A percentile compares a stretch with the other conserved stretches of the same genome.
Evolutionary conservation across 2,329 filamentous ascomycete genomes (phyloP).

Genomic region (Plenodomus tracheiphilus): DNA sequence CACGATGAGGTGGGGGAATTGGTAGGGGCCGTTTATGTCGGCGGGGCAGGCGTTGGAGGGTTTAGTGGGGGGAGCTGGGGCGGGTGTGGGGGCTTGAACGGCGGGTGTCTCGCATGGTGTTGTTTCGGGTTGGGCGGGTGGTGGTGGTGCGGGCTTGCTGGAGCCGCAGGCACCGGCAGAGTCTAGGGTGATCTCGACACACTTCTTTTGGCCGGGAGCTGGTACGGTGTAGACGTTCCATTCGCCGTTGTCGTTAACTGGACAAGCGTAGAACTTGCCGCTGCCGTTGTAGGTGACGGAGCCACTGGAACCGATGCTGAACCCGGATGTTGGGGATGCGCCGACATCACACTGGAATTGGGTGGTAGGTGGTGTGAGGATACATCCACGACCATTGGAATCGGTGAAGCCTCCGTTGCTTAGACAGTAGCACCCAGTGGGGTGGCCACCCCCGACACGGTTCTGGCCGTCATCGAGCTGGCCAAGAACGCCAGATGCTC

Average conservation of each 20-base stretch:
- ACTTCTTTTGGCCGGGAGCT: conserved; percentile 51
- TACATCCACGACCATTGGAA: conserved; percentile 61
- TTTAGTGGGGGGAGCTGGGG: not conserved
- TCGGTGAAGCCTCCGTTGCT: conserved; percentile 57
- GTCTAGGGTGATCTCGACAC: conserved; percentile 53
- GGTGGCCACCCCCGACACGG: conserved; percentile 57
- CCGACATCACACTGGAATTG: conserved; percentile 66
- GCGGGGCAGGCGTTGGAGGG: conserved; percentile 17
- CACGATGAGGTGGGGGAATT: conserved; percentile 65
- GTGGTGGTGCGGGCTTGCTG: conserved; percentile 2
- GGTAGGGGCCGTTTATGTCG: conserved; percentile 28
- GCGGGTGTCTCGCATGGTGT: conserved; percentile 1
- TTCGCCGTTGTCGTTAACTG: conserved; percentile 58
- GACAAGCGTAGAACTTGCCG: conserved; percentile 63
- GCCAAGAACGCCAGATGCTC: conserved; percentile 56
- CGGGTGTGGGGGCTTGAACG: conserved; percentile 1
- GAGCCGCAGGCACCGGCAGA: conserved; percentile 24
- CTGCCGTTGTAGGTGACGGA: conserved; percentile 56
- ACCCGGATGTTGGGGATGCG: conserved; percentile 54
- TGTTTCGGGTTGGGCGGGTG: not conserved
- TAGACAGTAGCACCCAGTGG: conserved; percentile 58
- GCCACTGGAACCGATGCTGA: conserved; percentile 59
- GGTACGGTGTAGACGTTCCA: conserved; percentile 59
- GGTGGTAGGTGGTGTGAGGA: conserved; percentile 62
- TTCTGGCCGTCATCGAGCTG: conserved; percentile 66